phyloP scores from a whole-genome alignment of 2,329 filamentous ascomycete species.

The Neofusicoccum sp. region DNA sequence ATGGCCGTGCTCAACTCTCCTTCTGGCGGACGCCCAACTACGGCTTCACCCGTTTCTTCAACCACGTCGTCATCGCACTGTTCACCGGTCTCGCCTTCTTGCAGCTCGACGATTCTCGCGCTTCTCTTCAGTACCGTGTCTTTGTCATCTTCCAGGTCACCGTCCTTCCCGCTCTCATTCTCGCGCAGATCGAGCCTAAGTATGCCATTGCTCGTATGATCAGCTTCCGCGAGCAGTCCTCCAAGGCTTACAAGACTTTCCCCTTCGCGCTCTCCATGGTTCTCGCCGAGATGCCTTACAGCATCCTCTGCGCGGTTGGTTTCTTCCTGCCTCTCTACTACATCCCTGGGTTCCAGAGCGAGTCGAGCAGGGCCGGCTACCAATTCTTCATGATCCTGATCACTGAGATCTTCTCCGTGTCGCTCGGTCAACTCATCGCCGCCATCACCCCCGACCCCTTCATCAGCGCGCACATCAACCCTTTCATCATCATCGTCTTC shows the following conservation, averaged over 20 bases:
- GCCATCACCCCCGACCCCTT: constrained; percentile 76
- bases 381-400: constrained; percentile 83
- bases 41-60: constrained; percentile 82
- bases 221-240: constrained; percentile 81
- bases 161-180: constrained; percentile 77
- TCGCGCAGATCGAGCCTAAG: constrained; percentile 80
- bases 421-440: constrained; percentile 69
- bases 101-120: constrained; percentile 70
- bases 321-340: constrained; percentile 87
- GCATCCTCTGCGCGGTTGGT: constrained; percentile 70
- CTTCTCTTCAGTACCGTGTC: constrained; percentile 78
- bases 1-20: constrained; percentile 68
- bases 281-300: constrained; percentile 83
- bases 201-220: constrained; percentile 77
- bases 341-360: constrained; percentile 69
- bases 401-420: constrained; percentile 81
- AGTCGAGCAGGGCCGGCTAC: constrained; percentile 69
- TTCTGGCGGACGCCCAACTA: constrained; percentile 90
- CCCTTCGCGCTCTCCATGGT: constrained; percentile 77
- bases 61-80: constrained; percentile 74
- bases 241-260: constrained; percentile 81
- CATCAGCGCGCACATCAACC: constrained; percentile 76
- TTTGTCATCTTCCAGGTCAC: constrained; percentile 91
- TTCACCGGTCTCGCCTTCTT: constrained; percentile 78
- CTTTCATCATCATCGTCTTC: constrained; percentile 79